These are phyloP conservation scores for Castanea mollissima DNA, from an alignment of 306 rosid species.

Conservation along the genomic window DNA sequence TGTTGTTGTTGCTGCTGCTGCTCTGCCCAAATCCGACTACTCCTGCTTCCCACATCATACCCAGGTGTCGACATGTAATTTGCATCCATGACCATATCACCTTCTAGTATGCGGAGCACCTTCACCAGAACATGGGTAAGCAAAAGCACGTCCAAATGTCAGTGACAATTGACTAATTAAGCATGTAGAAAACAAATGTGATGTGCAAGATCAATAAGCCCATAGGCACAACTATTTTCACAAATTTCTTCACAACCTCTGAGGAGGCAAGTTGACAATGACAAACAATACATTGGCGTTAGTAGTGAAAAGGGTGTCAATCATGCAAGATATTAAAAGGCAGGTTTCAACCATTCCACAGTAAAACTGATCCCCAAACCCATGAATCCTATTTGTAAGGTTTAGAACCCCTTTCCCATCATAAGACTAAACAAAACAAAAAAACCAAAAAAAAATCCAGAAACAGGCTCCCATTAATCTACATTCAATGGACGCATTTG, in stretches of 20 bases:
- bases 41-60: conserved; percentile 70
- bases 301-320: no score
- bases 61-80: conserved; percentile 63
- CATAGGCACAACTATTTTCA: no score
- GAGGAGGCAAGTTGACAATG: no score
- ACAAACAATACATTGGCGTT: no score
- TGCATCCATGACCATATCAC: conserved; percentile 86
- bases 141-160: conserved; percentile 3
- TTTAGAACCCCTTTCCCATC: no score
- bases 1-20: conserved; percentile 58
- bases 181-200: background rate
- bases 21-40: conserved; percentile 75
- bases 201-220: no score
- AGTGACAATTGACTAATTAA: background rate
- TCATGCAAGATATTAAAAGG: no score
- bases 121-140: conserved; percentile 22
- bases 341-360: no score
- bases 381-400: no score
- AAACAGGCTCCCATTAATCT: background rate
- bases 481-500: background rate
- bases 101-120: conserved; percentile 95
- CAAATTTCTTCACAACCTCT: no score
- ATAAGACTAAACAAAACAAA: no score
- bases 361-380: no score
- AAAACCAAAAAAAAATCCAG: background rate